Conservation (phyloP, 495 filamentous ascomycete genomes). For the Cryomyces antarcticus region DNA sequence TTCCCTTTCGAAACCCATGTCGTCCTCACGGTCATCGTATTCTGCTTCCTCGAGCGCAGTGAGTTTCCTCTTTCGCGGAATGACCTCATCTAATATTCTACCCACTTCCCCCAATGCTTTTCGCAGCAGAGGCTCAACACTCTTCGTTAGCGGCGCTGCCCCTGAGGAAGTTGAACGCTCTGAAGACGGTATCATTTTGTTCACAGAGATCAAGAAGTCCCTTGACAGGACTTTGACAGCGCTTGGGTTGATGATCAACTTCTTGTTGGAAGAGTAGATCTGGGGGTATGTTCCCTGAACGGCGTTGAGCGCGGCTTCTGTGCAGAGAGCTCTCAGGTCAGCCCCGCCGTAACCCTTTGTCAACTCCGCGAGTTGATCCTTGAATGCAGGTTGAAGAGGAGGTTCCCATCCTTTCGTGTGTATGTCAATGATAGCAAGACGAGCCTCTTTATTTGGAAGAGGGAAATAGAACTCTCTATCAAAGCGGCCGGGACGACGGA, state of each 20-base stretch:
- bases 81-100: constrained; percentile 44
- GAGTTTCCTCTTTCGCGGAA: constrained; percentile 63
- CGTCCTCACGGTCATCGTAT: constrained; percentile 67
- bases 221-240: constrained; percentile 69
- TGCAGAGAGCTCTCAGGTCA: constrained; percentile 82
- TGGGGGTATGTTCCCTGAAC: constrained; percentile 91
- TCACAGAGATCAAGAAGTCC: constrained; percentile 91
- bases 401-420: constrained; percentile 89
- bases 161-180: constrained; percentile 69
- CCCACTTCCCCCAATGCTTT: constrained; percentile 47
- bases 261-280: constrained; percentile 79
- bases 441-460: constrained; percentile 56
- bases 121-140: constrained; percentile 64
- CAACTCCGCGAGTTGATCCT: constrained; percentile 59
- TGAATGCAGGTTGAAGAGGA: constrained; percentile 51
- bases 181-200: constrained; percentile 88
- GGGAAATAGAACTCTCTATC: constrained; percentile 97
- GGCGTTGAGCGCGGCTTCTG: constrained; percentile 94
- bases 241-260: constrained; percentile 69
- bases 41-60: constrained; percentile 88
- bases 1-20: constrained; percentile 63
- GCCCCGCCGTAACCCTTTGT: constrained; percentile 96
- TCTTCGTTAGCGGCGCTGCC: constrained; percentile 53
- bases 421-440: constrained; percentile 78
- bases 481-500: constrained; percentile 84